Base-by-base conservation (phyloP, 345 rosid genomes). In the Carallia pectinifolia region DNA sequence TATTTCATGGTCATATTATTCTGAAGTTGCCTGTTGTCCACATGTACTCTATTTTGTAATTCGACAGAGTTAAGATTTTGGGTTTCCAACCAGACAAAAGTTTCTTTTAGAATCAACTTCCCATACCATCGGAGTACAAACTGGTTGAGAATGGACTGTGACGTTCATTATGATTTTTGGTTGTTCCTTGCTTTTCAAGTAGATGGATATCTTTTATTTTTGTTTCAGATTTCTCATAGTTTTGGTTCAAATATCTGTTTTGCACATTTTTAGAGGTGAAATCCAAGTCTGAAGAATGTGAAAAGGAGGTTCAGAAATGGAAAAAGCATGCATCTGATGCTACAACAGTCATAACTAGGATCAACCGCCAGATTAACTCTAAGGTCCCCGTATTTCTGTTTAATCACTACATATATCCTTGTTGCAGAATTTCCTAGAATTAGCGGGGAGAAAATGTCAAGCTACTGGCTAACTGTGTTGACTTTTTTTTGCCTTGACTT, bases 281-380 rank as follows among this genome's bases (percentile, higher is more conserved):
- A 78, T 84, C 84, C 70, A 90, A 95, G 83, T 83, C 89, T 16
- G 97, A 95, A 63, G 96, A 83, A 71, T 89, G 92, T 77, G 97
- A 92, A 64, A 92, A 90, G 84, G 90, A 92, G 76, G 84, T 92
- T 72, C 90, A 85, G 77, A 90, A 95, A 58, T 89, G 90, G 97
- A 89, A 85, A 83, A 95, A 92, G 82, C 82, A 85, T 79, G 87
- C 86, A 77, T 95, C 97, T 70, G 86, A 79, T 58, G 91, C 93
- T 65, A 77, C 92, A 59, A 95, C 97, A 72, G 85, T 75, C 84
- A 70, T 95, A 74, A 82, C 92, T 58, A 95, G 90, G 83, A 85
- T 86, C 79, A 87, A 71, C 76, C 96, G 99, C 67, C 90, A 81
- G 79, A 86, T 95, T 74, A 80, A 85, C 77, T 81, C 89, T 8